Conservation (phyloP, 257 asterid genomes). For the Penstemon newberryi region DNA sequence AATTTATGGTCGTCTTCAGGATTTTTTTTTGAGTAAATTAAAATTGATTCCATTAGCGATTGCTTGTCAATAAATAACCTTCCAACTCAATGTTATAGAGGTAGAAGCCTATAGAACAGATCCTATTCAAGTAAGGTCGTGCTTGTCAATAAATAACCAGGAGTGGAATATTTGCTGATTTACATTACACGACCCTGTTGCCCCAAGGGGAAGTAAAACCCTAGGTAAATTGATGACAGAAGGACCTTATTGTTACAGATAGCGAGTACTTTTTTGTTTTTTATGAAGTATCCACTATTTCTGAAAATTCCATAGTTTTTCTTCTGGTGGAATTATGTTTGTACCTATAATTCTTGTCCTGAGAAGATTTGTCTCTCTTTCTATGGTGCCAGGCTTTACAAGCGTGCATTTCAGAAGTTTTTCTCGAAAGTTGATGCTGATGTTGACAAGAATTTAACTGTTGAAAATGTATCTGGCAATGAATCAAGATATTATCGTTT, state of each 20-base stretch:
- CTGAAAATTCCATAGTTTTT: neutral
- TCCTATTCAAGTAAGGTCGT: no score
- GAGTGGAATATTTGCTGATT: neutral
- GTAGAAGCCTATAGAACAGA: no score
- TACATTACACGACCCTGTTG: neutral
- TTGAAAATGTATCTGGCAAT: conserved; percentile 29
- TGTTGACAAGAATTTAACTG: conserved; percentile 46
- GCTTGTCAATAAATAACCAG: conserved; percentile 9
- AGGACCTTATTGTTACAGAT: neutral
- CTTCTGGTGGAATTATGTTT: conserved; percentile 7
- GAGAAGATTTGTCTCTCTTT: conserved; percentile 11
- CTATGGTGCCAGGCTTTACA: conserved; percentile 63
- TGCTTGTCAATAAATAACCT: neutral
- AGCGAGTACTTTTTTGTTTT: conserved; percentile 10
- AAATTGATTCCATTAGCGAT: neutral
- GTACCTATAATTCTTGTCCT: conserved; percentile 11
- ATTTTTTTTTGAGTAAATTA: neutral
- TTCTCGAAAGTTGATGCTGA: conserved; percentile 51
- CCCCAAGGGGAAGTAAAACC: no score
- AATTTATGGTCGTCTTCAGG: neutral
- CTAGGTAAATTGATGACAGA: no score
- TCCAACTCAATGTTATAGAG: no score
- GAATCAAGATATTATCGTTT: conserved; percentile 71
- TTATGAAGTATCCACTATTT: neutral
- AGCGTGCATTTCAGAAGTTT: conserved; percentile 68